phyloP scores from a whole-genome alignment of 108 stramenopile genomes.

The Conticribra guillardii region DNA sequence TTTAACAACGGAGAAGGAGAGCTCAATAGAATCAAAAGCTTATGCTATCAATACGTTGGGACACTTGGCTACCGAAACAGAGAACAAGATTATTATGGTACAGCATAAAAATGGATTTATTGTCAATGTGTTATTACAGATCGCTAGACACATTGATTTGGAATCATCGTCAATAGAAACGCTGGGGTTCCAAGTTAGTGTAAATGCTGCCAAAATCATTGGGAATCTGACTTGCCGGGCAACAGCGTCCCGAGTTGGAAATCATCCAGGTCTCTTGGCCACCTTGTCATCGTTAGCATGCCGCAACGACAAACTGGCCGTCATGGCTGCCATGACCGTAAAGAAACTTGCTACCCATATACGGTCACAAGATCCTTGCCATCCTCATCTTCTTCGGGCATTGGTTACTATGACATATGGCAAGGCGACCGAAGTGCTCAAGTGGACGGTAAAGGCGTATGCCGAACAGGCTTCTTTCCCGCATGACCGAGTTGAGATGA shows the following conservation, averaged over 20 bases:
- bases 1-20: conserved; percentile 1
- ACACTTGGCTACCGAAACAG: conserved; percentile 15
- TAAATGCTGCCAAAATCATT: conserved; percentile 22
- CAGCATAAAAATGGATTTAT: conserved; percentile 24
- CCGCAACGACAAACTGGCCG: conserved; percentile 22
- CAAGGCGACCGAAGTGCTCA: conserved; percentile 30
- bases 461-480: conserved; percentile 36
- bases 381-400: conserved; percentile 27
- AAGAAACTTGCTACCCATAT: conserved; percentile 34
- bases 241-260: conserved; percentile 25
- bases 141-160: conserved; percentile 1
- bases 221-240: conserved; percentile 28
- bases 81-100: conserved; percentile 34
- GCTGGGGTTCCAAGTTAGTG: too few relatives aligned
- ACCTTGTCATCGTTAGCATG: conserved; percentile 41
- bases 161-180: too few relatives aligned
- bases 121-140: conserved; percentile 22
- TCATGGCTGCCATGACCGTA: conserved; percentile 24
- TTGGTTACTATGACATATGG: conserved; percentile 35
- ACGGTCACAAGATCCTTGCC: conserved; percentile 24
- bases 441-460: conserved; percentile 36
- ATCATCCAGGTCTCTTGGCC: conserved; percentile 20
- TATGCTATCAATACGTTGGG: conserved; percentile 27
- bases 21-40: conserved; percentile 17
- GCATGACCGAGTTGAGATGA: conserved; percentile 39